Evolutionary conservation across 2,329 filamentous ascomycete species (phyloP).

Genomic region (Esteya vermicola): DNA sequence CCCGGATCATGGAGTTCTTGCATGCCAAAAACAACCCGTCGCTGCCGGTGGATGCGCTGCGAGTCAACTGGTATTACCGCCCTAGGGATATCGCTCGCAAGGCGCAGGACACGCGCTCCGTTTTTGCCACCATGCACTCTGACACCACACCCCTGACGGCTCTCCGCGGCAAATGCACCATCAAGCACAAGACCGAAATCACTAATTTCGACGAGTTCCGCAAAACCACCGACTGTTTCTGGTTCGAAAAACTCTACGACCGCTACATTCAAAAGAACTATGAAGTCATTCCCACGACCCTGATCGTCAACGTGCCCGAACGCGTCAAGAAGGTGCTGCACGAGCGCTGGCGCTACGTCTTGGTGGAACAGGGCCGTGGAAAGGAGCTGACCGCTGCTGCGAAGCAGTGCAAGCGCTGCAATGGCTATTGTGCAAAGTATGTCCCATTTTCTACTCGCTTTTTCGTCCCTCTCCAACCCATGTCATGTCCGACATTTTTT

Average conservation of each 20-base stretch:
- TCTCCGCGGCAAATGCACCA: conserved; percentile 83
- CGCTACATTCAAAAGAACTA: conserved; percentile 97
- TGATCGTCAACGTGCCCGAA: conserved; percentile 91
- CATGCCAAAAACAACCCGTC: conserved; percentile 61
- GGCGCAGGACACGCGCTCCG: conserved; percentile 74
- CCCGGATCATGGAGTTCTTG: conserved; percentile 96
- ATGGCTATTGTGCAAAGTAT: conserved; percentile 80
- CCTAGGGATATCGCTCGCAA: conserved; percentile 92
- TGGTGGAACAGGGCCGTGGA: conserved; percentile 83
- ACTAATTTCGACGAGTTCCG: conserved; percentile 70
- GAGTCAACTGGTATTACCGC: conserved; percentile 97
- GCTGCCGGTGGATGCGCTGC: conserved; percentile 68
- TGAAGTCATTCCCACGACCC: conserved; percentile 81
- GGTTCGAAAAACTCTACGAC: conserved; percentile 96
- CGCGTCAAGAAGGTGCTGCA: conserved; percentile 93
- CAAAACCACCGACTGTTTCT: conserved; percentile 76
- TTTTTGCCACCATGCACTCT: conserved; percentile 97
- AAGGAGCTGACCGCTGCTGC: conserved; percentile 94
- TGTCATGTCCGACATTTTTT: no score
- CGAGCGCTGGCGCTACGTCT: conserved; percentile 90
- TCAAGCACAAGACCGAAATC: conserved; percentile 80
- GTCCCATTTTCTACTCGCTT: conserved; percentile 16
- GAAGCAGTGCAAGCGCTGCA: conserved; percentile 90
- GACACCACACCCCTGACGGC: conserved; percentile 88
- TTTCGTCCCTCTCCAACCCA: no score